phyloP scores from a whole-genome alignment of 2,329 filamentous ascomycete genomes.

The Claviceps spartinae region DNA sequence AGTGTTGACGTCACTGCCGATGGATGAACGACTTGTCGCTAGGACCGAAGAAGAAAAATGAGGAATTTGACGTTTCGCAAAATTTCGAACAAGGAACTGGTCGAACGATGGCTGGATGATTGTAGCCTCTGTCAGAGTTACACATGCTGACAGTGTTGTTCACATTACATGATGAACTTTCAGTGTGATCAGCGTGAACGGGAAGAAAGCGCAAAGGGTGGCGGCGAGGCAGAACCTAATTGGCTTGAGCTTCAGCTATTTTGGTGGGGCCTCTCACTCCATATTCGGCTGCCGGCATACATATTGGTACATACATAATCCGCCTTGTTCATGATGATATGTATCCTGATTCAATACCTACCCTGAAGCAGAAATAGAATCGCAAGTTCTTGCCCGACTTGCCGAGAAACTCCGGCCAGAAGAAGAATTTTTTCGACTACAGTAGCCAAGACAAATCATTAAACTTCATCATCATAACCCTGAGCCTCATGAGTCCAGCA shows the following conservation, averaged over 20 bases:
- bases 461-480: too few species aligned
- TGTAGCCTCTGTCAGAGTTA: not conserved
- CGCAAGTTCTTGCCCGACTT: too few species aligned
- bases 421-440: too few species aligned
- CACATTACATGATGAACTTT: not conserved
- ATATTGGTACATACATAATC: too few species aligned
- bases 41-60: not conserved
- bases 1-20: not conserved
- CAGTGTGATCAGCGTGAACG: not conserved
- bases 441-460: too few species aligned
- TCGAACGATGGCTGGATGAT: not conserved
- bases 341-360: too few species aligned
- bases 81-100: not conserved
- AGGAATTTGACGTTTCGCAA: not conserved
- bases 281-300: not conserved
- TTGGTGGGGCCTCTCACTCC: not conserved
- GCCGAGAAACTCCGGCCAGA: too few species aligned
- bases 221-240: not conserved
- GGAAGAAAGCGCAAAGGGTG: not conserved
- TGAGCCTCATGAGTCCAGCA: too few species aligned
- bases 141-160: not conserved
- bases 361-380: too few species aligned
- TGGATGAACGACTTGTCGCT: not conserved
- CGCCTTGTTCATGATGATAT: too few species aligned
- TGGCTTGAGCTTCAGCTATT: not conserved